Base-by-base conservation (phyloP, 164 flowering plant species). In the Taxillus chinensis region DNA sequence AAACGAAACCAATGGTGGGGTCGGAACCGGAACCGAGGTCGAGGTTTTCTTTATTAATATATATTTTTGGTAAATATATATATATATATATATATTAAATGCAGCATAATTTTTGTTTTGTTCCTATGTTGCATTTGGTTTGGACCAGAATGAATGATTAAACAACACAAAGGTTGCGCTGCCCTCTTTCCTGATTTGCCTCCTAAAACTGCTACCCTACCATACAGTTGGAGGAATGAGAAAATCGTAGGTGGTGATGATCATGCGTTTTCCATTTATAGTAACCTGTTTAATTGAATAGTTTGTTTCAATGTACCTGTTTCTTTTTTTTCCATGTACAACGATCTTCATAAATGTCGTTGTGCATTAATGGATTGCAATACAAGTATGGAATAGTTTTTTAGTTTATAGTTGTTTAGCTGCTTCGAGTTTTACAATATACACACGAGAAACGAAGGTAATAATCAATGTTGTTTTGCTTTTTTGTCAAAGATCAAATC, bases 171-270 rank as follows among this genome's bases (percentile, higher is more conserved):
- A 3, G 37, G 40, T 68, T 41, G 27, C 27, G 27, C 27, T 27
- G 27, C 27, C 64, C 56, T 45, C 70, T 57, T 53, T 68, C 82
- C 82, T 80, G 40, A 55, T 70, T 68, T 65, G 65, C 65, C 75
- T 82, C 84, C 86, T 75, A 70, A 70, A 79, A 74, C 63, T 56
- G 43, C 70, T 82, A 63, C 57, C 62, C 67, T 8, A 62, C 86
- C 82, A 57, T 67, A 75, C 84, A 78, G 67, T 65, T 82, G 80
- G 84, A 75, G 61, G 80, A 68, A 73, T 38, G 65, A 73, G 55
- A 68, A 62, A 61, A 62, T 37, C 40, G 57, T 16, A 55, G 67
- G 58, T 61, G 55, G 60, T 17, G 64, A 7, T 41, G 62, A 50
- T 60, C 0, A 27, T 27, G 61, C 61, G 62, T 60, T 52, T 59